Conservation (phyloP, 495 filamentous ascomycete species). For the Barbatosphaeria neglecta region DNA sequence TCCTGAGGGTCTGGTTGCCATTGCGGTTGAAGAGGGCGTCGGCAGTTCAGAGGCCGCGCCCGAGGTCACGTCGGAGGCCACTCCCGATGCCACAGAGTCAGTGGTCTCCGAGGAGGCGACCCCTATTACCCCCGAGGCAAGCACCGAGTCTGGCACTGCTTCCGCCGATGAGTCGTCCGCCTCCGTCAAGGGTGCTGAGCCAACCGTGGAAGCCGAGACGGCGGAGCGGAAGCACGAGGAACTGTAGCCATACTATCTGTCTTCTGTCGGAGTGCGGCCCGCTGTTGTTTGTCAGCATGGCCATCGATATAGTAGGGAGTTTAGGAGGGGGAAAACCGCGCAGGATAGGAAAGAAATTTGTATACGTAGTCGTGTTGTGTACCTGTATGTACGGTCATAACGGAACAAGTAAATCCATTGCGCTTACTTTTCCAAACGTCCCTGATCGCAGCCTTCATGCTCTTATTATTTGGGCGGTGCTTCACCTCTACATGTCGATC, state of each 20-base stretch:
- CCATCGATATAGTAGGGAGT: no score
- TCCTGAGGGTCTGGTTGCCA: constrained; percentile 58
- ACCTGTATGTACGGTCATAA: no score
- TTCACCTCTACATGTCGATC: constrained; percentile 15
- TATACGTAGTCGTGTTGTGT: no score
- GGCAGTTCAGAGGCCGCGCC: constrained; percentile 19
- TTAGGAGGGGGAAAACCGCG: no score
- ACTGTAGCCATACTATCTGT: constrained; percentile 16
- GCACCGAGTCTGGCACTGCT: constrained; percentile 12
- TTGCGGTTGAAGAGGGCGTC: constrained; percentile 44
- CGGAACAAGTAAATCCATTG: no score
- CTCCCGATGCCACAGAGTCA: constrained; percentile 26
- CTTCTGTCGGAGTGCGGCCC: background rate
- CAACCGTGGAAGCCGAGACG: constrained; percentile 19
- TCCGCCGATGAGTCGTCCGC: constrained; percentile 11
- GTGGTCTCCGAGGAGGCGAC: constrained; percentile 10
- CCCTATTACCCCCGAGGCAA: constrained; percentile 26
- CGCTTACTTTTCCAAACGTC: no score
- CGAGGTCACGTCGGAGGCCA: constrained; percentile 22
- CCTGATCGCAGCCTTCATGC: no score
- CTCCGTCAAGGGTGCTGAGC: constrained; percentile 15
- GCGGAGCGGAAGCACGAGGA: constrained; percentile 29
- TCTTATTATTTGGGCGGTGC: background rate
- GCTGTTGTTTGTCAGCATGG: no score
- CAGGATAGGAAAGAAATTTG: no score